A percentile compares a stretch with the other conserved stretches of the same genome.
Evolutionary conservation across 2,329 filamentous ascomycete genomes (phyloP).

Genomic region (Dothideomycetidae sp.): DNA sequence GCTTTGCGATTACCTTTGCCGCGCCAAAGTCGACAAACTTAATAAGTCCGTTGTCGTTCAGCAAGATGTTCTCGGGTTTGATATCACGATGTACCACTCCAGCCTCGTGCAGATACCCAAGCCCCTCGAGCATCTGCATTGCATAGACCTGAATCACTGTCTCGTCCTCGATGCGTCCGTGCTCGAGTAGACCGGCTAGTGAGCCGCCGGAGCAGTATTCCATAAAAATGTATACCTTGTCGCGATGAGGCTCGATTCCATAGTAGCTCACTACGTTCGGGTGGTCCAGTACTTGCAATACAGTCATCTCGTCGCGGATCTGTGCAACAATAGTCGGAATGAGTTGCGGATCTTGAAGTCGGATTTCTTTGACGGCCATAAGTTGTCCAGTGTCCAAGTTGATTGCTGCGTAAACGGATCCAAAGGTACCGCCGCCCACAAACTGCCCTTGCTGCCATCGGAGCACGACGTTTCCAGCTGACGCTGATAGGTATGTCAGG

Average conservation of each 20-base stretch:
- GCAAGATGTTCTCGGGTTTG: constrained; percentile 91
- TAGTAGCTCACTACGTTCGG: constrained; percentile 97
- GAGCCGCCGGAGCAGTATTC: constrained; percentile 96
- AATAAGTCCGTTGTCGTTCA: constrained; percentile 95
- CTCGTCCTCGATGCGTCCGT: constrained; percentile 94
- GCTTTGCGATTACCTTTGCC: constrained; percentile 88
- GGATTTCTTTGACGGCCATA: constrained; percentile 98
- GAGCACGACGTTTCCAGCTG: constrained; percentile 85
- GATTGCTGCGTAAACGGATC: constrained; percentile 93
- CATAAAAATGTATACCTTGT: constrained; percentile 99
- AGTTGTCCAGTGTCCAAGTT: constrained; percentile 90
- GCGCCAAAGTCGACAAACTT: constrained; percentile 99
- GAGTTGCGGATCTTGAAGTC: constrained; percentile 87
- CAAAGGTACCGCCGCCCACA: constrained; percentile 91
- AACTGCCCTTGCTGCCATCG: constrained; percentile 99
- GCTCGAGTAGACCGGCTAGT: constrained; percentile 75
- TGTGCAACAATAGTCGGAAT: constrained; percentile 89
- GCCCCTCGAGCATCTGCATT: constrained; percentile 80
- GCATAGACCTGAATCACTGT: constrained; percentile 96
- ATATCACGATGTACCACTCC: constrained; percentile 93
- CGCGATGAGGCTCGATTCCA: constrained; percentile 92
- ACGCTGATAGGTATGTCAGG: constrained; percentile 82
- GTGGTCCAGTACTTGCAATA: constrained; percentile 87
- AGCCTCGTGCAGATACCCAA: constrained; percentile 84
- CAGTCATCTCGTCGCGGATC: constrained; percentile 93